These are phyloP conservation scores for Tilletia horrida DNA, from an alignment of 1,284 basidiomycete genomes.

Conservation along the genomic window DNA sequence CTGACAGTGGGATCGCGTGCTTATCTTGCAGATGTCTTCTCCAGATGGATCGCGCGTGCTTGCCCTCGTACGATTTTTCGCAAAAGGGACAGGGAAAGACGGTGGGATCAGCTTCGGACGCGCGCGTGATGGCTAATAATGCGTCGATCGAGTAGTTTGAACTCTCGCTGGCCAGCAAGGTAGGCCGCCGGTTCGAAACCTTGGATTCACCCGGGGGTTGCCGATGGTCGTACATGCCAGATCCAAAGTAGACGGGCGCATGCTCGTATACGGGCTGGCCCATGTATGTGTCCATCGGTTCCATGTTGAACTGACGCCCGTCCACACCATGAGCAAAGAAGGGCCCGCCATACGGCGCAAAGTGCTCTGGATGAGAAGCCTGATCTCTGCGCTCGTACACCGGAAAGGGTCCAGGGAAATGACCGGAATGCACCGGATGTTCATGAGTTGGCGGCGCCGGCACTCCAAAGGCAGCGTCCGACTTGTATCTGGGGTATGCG, in stretches of 20 bases:
- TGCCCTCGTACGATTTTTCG: constrained; percentile 60
- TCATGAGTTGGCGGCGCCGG: no score
- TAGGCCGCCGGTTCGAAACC: neutral
- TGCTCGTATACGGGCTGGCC: no score
- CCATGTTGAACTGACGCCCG: neutral
- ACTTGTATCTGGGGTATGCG: no score
- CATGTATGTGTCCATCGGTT: neutral
- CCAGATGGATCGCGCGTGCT: constrained; percentile 62
- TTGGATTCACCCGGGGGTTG: no score
- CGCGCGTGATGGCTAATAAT: constrained; percentile 5
- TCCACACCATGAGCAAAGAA: neutral
- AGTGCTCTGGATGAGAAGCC: neutral
- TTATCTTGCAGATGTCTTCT: constrained; percentile 62
- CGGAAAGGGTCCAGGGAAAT: neutral
- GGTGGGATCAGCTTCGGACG: constrained; percentile 16
- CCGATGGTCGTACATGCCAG: no score
- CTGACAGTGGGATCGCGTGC: constrained; percentile 60
- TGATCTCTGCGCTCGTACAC: neutral
- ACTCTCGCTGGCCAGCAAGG: neutral
- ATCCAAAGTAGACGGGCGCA: no score
- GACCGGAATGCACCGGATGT: no score
- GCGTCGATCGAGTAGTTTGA: constrained; percentile 2
- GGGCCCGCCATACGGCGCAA: neutral
- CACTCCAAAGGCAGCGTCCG: no score
- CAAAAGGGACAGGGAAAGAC: constrained; percentile 57